Base-by-base conservation (phyloP, 225 moss, liverwort and hornwort species). In the Lunularia cruciata region DNA sequence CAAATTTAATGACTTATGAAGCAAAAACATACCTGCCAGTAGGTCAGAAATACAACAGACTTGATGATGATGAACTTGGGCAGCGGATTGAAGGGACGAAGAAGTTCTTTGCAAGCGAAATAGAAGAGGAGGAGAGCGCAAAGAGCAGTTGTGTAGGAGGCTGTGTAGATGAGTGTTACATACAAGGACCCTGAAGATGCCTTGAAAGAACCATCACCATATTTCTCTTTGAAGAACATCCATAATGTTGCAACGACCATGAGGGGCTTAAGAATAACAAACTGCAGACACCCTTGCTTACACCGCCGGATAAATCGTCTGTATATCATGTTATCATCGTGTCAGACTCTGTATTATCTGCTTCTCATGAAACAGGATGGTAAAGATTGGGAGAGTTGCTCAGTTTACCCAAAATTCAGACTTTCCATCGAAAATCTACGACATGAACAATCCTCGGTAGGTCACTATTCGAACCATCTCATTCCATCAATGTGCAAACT, bases 51-150 rank as follows among this genome's bases (percentile, higher is more conserved):
- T 36, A 96, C 92, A 49, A 96, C 78, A 1, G 95, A 96, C 79
- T 96, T 96, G 86, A 96, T 89, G 74, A 96, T 76, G 65, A 92
- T 52, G 54, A 96, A 96, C 75, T 96, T 96, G 62, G 90, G 80
- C 16, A 96, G 68, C 1, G 95, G 95, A 43, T 26, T 86, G 80
- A 96, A 90, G 0, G 86, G 87, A 46, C 75, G 83, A 68, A 96
- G 67, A 75, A 96, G 77, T 34, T 90, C 83, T 60, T 92, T 96
- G 86, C 92, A 92, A 30, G 92, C 95, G 52, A 92, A 88, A 65
- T 96, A 96, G 66, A 96, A 96, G 25, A 96, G 70, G 49, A 96
- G 78, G 3, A 92, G 72, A 3, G 92, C 80, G 56, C 82, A 83
- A 13, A 96, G 68, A 13, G 95, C 95, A 67, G 65, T 18, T 18